Evolutionary conservation across 352 stramenopile species (phyloP).

Genomic region (Globisporangium ultimum): DNA sequence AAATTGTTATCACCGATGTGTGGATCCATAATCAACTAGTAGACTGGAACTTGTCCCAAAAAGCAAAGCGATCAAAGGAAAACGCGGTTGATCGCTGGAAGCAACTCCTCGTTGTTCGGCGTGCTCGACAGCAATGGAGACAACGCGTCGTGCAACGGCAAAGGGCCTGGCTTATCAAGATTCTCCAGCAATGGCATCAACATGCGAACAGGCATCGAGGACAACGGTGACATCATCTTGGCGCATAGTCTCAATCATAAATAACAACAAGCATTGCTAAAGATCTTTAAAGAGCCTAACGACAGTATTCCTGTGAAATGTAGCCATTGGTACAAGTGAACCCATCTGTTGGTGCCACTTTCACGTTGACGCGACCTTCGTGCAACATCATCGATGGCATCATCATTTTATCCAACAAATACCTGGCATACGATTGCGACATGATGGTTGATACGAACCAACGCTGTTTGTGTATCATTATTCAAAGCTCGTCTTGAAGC

Average conservation of each 20-base stretch:
- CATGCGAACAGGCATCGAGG: neutral
- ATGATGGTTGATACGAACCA: too few species aligned
- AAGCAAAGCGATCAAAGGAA: neutral
- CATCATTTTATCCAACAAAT: too few species aligned
- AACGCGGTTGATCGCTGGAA: slow-evolving; percentile 16
- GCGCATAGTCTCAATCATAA: too few species aligned
- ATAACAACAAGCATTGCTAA: too few species aligned
- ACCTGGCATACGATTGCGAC: too few species aligned
- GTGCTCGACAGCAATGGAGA: slow-evolving; percentile 4
- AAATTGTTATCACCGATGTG: slow-evolving; percentile 44
- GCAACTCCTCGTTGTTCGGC: slow-evolving; percentile 11
- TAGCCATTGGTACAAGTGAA: too few species aligned
- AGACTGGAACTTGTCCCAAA: slow-evolving; percentile 15
- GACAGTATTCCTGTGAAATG: too few species aligned
- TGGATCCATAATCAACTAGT: slow-evolving; percentile 35
- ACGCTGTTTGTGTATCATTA: neutral
- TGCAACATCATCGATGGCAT: too few species aligned
- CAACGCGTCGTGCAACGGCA: slow-evolving; percentile 7
- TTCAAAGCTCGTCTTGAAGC: neutral
- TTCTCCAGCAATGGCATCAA: slow-evolving; percentile 6
- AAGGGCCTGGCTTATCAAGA: neutral
- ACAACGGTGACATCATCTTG: too few species aligned
- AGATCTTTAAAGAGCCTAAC: too few species aligned
- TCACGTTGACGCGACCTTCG: too few species aligned
- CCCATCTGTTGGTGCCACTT: too few species aligned